phyloP scores from a whole-genome alignment of 1,284 basidiomycete species.

The Bjerkandera adusta region DNA sequence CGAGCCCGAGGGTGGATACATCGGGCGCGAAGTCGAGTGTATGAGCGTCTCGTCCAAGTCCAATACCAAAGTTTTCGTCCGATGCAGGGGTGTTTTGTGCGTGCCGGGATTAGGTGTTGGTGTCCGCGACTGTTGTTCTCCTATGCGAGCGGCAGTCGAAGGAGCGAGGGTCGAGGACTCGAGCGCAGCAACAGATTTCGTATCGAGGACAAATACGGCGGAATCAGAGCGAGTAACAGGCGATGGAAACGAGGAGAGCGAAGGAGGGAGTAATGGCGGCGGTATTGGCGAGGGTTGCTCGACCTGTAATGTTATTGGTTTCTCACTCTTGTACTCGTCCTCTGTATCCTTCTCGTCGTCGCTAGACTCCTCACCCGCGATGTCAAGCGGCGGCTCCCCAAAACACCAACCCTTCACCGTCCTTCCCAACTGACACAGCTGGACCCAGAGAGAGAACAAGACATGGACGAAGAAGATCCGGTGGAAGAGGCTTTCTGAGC shows the following conservation, averaged over 20 bases:
- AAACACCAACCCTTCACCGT: constrained; percentile 31
- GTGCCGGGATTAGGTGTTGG: constrained; percentile 47
- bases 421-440: constrained; percentile 45
- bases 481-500: constrained; percentile 33
- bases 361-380: constrained; percentile 26
- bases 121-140: constrained; percentile 39
- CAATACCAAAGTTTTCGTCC: constrained; percentile 85
- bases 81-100: constrained; percentile 70
- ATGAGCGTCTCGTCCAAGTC: constrained; percentile 98
- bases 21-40: constrained; percentile 89
- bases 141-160: constrained; percentile 26
- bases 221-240: too few species aligned
- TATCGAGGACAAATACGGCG: too few species aligned
- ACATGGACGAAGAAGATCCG: constrained; percentile 53
- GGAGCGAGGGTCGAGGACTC: constrained; percentile 29
- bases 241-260: too few species aligned
- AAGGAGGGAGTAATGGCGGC: constrained; percentile 26
- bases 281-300: constrained; percentile 23
- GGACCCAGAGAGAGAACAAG: constrained; percentile 49
- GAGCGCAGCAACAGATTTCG: too few species aligned
- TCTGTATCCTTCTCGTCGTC: constrained; percentile 39
- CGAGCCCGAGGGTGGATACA: constrained; percentile 44
- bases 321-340: constrained; percentile 39
- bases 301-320: constrained; percentile 27
- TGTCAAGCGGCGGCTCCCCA: constrained; percentile 16